Percentiles rank a stretch among this genome's conserved stretches.
phyloP scores from a whole-genome alignment of 805 yeast genomes.

The Ogataea corticis region DNA sequence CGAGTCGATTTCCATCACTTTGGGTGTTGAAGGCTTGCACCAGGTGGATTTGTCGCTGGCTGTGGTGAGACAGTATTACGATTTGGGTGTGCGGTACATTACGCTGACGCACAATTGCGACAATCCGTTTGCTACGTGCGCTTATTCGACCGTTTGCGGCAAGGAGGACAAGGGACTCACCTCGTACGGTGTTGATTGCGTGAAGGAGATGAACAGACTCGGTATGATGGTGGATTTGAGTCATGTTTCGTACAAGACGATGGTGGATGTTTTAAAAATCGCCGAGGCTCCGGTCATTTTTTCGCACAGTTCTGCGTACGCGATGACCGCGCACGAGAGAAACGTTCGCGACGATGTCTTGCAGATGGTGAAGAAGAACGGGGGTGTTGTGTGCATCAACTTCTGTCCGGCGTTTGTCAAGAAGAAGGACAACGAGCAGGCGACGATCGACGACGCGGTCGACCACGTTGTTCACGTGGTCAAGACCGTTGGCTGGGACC shows the following conservation, averaged over 20 bases:
- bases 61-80: slow-evolving; percentile 46
- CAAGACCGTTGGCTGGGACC: slow-evolving; percentile 49
- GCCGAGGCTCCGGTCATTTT: slow-evolving; percentile 49
- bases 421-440: slow-evolving; percentile 20
- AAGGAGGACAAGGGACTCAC: slow-evolving; percentile 47
- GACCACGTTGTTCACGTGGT: slow-evolving; percentile 46
- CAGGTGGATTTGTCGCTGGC: slow-evolving; percentile 49
- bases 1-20: slow-evolving; percentile 42
- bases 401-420: slow-evolving; percentile 44
- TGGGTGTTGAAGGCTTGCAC: slow-evolving; percentile 55
- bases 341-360: slow-evolving; percentile 52
- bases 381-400: slow-evolving; percentile 50
- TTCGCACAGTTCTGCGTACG: slow-evolving; percentile 48
- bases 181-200: slow-evolving; percentile 40
- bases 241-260: slow-evolving; percentile 50
- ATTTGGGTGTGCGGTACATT: slow-evolving; percentile 50
- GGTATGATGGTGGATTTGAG: slow-evolving; percentile 55
- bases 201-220: slow-evolving; percentile 50
- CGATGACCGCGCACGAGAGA: slow-evolving; percentile 42
- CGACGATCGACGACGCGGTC: slow-evolving; percentile 49
- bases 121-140: slow-evolving; percentile 56
- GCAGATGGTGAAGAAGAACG: slow-evolving; percentile 37
- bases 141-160: slow-evolving; percentile 45
- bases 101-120: slow-evolving; percentile 56
- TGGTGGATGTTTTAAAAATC: slow-evolving; percentile 43